These are phyloP conservation scores for Crithidia expoeki DNA, from an alignment of 208 protist genomes.

Conservation along the genomic window DNA sequence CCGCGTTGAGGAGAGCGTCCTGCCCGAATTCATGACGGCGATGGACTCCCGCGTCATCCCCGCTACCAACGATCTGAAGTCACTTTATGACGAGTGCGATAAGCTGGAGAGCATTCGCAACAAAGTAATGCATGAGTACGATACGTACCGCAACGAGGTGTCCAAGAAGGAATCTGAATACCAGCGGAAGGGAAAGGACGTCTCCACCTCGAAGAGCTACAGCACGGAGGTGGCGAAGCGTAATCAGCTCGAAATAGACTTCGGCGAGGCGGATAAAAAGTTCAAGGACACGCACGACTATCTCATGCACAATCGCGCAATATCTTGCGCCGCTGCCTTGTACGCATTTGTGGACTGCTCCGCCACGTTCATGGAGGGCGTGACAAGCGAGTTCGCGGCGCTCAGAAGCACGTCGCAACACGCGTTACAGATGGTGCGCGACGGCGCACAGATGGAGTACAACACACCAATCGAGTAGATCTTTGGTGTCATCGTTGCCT, in stretches of 20 bases:
- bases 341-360: slow-evolving; percentile 43
- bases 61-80: slow-evolving; percentile 37
- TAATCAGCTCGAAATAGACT: slow-evolving; percentile 39
- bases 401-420: slow-evolving; percentile 19
- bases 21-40: slow-evolving; percentile 31
- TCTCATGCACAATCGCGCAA: slow-evolving; percentile 30
- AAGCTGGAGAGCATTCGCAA: slow-evolving; percentile 48
- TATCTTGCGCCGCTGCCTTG: slow-evolving; percentile 26
- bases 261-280: slow-evolving; percentile 40
- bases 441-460: slow-evolving; percentile 16
- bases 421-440: slow-evolving; percentile 7
- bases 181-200: slow-evolving; percentile 53
- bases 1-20: slow-evolving; percentile 29
- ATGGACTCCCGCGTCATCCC: slow-evolving; percentile 46
- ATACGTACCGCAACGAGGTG: slow-evolving; percentile 58
- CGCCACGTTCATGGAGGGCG: slow-evolving; percentile 26
- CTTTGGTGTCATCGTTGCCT: background rate
- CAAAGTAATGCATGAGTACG: slow-evolving; percentile 58
- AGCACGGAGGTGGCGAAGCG: slow-evolving; percentile 46
- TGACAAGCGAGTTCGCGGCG: slow-evolving; percentile 30
- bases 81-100: slow-evolving; percentile 50
- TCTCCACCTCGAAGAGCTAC: slow-evolving; percentile 56
- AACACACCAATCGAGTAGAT: slow-evolving; percentile 3
- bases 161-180: slow-evolving; percentile 57
- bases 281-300: slow-evolving; percentile 56